Percentiles rank a stretch among this genome's conserved stretches.
Conservation (phyloP, 1,139 yeast genomes). For the Candida albicans region DNA sequence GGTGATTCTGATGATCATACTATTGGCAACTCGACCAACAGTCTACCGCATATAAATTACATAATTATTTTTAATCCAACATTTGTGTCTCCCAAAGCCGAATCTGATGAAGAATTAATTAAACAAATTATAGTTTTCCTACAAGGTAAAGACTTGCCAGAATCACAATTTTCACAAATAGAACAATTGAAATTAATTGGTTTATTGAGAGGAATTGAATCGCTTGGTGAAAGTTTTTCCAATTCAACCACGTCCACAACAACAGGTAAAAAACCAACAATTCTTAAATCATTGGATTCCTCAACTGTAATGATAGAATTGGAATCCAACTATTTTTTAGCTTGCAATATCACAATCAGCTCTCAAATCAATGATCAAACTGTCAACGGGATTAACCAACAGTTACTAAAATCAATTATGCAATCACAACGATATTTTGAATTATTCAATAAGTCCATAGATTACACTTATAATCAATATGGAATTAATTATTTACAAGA, state of each 20-base stretch:
- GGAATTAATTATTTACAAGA: conserved; percentile 19
- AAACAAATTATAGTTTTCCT: conserved; percentile 34
- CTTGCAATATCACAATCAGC: conserved; percentile 25
- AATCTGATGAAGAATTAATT: conserved; percentile 27
- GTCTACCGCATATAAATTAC: conserved; percentile 16
- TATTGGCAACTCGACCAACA: background rate
- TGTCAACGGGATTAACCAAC: conserved; percentile 26
- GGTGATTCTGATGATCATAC: conserved; percentile 2
- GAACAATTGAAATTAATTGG: conserved; percentile 38
- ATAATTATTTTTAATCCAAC: conserved; percentile 26
- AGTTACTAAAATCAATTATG: conserved; percentile 25
- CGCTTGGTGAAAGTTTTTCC: conserved; percentile 25
- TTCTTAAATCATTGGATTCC: conserved; percentile 29
- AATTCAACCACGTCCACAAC: background rate
- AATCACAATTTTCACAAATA: conserved; percentile 13
- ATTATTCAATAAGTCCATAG: conserved; percentile 29
- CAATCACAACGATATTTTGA: conserved; percentile 27
- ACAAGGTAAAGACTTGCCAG: conserved; percentile 14
- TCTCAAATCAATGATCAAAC: conserved; percentile 10
- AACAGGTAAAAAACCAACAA: conserved; percentile 16
- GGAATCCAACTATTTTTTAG: conserved; percentile 29
- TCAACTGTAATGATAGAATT: conserved; percentile 28
- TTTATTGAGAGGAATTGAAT: conserved; percentile 38
- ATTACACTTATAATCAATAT: conserved; percentile 18
- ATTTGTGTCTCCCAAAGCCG: conserved; percentile 21